Base-by-base conservation (phyloP, 1,139 yeast species). In the Taphrina flavorubra region DNA sequence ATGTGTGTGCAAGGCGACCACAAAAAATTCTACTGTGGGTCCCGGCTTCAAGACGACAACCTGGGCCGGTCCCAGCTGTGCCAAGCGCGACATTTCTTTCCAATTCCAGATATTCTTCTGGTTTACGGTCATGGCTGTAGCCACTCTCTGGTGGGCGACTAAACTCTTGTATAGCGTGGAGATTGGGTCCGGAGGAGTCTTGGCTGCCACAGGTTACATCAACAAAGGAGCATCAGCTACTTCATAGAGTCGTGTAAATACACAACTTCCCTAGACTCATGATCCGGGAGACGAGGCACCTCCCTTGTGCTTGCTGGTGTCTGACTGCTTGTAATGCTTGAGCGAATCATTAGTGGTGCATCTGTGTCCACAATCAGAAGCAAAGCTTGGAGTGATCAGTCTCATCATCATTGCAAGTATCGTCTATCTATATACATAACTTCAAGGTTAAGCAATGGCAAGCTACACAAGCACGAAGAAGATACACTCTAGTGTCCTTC, bases 11-110 rank as follows among this genome's bases (percentile, higher is more conserved):
- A 75, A 81, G 25, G 77, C 88, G 16, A 81, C 86, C 16, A 79
- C 77, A 70, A 80, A 85, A 75, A 78, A 80, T 53, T 77, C 77
- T 44, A 78, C 80, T 20, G 80, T 79, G 71, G 68, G 55, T 25
- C 42, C 60, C 1, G 70, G 70, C 65, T 81, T 80, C 72, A 74
- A 74, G 73, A 87, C 91, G 36, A 85, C 87, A 58, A 77, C 79
- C 69, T 88, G 91, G 90, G 83, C 86, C 1, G 94, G 92, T 40
- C 76, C 74, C 69, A 85, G 85, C 71, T 88, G 92, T 76, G 80
- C 83, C 72, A 87, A 87, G 81, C 82, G 81, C 75, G 91, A 88
- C 74, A 82, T 87, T 69, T 82, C 88, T 55, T 81, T 84, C 1
- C 85, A 85, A 76, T 86, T 88, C 70, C 85, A 87, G 74, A 80